These are phyloP conservation scores for Aciculosporium take DNA, from an alignment of 2,329 filamentous ascomycete genomes.

Conservation along the genomic window DNA sequence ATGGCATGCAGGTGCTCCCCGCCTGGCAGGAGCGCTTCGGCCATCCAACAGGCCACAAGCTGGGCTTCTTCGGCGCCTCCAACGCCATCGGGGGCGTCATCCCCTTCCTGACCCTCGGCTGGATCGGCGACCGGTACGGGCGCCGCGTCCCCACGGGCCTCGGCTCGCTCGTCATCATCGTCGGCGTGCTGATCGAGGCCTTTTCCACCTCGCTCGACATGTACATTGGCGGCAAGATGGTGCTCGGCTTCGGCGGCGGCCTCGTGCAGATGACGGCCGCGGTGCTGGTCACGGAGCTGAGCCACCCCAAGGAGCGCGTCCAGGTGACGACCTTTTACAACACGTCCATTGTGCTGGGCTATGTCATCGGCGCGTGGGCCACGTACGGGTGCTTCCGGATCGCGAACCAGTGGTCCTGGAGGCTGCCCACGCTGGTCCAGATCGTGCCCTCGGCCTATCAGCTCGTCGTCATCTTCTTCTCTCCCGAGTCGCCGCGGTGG, in stretches of 20 bases:
- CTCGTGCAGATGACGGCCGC: constrained; percentile 28
- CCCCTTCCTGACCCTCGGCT: constrained; percentile 21
- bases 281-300: constrained; percentile 28
- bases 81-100: constrained; percentile 26
- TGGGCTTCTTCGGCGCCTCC: constrained; percentile 26
- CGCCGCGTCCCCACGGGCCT: constrained; percentile 21
- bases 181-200: constrained; percentile 21
- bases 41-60: constrained; percentile 21
- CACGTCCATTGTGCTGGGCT: constrained; percentile 26
- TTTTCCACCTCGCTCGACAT: constrained; percentile 21
- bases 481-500: constrained; percentile 48
- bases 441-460: constrained; percentile 28
- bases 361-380: constrained; percentile 23
- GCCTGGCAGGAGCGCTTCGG: constrained; percentile 24
- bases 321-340: constrained; percentile 25
- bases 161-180: constrained; percentile 25
- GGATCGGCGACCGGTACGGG: constrained; percentile 21
- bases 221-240: constrained; percentile 25
- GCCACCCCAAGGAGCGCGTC: constrained; percentile 25
- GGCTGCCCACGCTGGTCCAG: constrained; percentile 39
- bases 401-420: constrained; percentile 30
- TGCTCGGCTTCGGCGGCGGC: constrained; percentile 22
- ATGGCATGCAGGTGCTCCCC: constrained; percentile 23
- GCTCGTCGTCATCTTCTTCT: constrained; percentile 30
- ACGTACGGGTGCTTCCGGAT: constrained; percentile 20